Conservation (phyloP, 371 early-diverging fungal genomes). For the Capillidium heterosporum region DNA sequence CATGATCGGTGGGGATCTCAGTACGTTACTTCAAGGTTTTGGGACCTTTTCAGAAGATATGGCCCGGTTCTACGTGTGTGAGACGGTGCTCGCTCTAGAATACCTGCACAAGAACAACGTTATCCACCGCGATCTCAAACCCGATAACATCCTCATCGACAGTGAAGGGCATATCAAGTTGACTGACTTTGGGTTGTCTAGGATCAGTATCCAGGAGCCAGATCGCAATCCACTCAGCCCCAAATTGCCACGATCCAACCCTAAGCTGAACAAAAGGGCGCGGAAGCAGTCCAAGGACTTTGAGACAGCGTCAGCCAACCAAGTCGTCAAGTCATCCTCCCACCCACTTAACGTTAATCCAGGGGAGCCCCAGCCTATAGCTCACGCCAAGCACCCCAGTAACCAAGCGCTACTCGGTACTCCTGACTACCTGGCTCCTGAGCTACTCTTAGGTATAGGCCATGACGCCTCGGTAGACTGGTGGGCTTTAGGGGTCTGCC, state of each 20-base stretch:
- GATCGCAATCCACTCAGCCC: background rate
- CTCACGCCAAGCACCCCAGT: background rate
- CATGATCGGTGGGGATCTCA: slow-evolving; percentile 91
- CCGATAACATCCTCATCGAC: slow-evolving; percentile 59
- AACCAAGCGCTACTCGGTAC: slow-evolving; percentile 43
- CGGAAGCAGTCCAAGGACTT: slow-evolving; percentile 23
- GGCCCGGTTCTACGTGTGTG: slow-evolving; percentile 82
- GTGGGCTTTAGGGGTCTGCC: slow-evolving; percentile 85
- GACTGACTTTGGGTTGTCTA: slow-evolving; percentile 73
- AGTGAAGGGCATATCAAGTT: slow-evolving; percentile 68
- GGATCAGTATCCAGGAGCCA: slow-evolving; percentile 41
- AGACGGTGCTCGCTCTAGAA: slow-evolving; percentile 81
- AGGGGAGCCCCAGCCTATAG: background rate
- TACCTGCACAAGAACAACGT: slow-evolving; percentile 74
- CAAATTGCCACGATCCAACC: background rate
- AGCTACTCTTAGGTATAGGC: slow-evolving; percentile 70
- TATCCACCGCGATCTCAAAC: slow-evolving; percentile 76
- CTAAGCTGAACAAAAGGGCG: slow-evolving; percentile 45
- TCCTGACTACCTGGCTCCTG: slow-evolving; percentile 95
- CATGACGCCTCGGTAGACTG: slow-evolving; percentile 80
- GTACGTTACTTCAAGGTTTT: slow-evolving; percentile 70
- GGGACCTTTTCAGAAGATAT: slow-evolving; percentile 77
- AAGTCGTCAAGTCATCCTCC: background rate
- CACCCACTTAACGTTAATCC: background rate
- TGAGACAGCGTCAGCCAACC: background rate